A percentile compares a stretch with the other conserved stretches of the same genome.
phyloP scores from a whole-genome alignment of 139 green algal genomes.

The Chlamydomonas sp. region DNA sequence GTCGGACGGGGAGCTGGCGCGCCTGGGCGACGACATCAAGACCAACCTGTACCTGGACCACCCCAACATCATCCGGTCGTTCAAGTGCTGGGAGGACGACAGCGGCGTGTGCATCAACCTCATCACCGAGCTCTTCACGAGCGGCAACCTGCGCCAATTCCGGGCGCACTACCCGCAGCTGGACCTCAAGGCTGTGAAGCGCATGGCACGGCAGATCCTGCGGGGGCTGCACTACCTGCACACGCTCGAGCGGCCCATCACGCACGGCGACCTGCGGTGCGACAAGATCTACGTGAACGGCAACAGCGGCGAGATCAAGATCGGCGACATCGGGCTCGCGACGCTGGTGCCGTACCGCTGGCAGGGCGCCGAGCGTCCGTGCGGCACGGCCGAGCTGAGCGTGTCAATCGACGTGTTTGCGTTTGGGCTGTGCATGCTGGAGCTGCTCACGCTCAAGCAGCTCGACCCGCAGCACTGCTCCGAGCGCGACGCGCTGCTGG shows the following conservation, averaged over 20 bases:
- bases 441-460: slow-evolving; percentile 84
- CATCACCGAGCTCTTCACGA: slow-evolving; percentile 90
- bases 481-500: slow-evolving; percentile 29
- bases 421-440: slow-evolving; percentile 94
- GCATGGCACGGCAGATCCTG: slow-evolving; percentile 83
- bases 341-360: slow-evolving; percentile 72
- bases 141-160: slow-evolving; percentile 82
- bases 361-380: too few relatives aligned
- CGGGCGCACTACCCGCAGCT: slow-evolving; percentile 70
- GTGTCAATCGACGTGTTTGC: slow-evolving; percentile 86
- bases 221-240: slow-evolving; percentile 83
- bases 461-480: slow-evolving; percentile 53
- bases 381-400: slow-evolving; percentile 7
- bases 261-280: slow-evolving; percentile 93
- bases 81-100: slow-evolving; percentile 70
- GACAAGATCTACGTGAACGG: slow-evolving; percentile 94
- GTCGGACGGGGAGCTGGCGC: slow-evolving; percentile 52
- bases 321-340: slow-evolving; percentile 83
- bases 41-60: slow-evolving; percentile 76
- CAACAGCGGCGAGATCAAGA: slow-evolving; percentile 88
- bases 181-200: slow-evolving; percentile 68
- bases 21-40: slow-evolving; percentile 65
- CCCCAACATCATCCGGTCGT: slow-evolving; percentile 83
- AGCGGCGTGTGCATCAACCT: slow-evolving; percentile 75
- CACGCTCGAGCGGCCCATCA: slow-evolving; percentile 74